Percentiles rank a stretch among this genome's conserved stretches.
phyloP scores from a whole-genome alignment of 495 filamentous ascomycete species.

The Talaromyces stipitatus region DNA sequence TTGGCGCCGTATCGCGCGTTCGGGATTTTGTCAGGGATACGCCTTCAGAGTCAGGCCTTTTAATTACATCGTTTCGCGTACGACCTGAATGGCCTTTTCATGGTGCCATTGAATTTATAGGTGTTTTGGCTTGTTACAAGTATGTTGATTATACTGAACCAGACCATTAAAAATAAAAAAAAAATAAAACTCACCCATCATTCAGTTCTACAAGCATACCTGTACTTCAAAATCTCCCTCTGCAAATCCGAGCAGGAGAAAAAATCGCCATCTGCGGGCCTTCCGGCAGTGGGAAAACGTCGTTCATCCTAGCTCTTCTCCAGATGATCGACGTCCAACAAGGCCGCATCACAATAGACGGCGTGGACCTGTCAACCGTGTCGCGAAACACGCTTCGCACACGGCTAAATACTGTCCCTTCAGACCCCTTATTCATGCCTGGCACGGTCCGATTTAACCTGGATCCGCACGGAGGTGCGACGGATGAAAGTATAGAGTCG shows the following conservation, averaged over 20 bases:
- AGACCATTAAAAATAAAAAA: neutral
- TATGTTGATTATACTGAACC: conserved; percentile 10
- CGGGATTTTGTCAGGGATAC: conserved; percentile 44
- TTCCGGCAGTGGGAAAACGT: conserved; percentile 38
- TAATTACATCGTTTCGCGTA: neutral
- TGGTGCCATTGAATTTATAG: conserved; percentile 44
- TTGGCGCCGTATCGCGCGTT: conserved; percentile 51
- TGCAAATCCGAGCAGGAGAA: conserved; percentile 45
- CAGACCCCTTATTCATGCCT: conserved; percentile 48
- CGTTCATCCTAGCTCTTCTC: conserved; percentile 46
- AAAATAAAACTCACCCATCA: neutral
- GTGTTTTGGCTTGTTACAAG: conserved; percentile 33
- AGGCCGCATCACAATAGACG: conserved; percentile 40
- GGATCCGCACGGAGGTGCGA: conserved; percentile 23
- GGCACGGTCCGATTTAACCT: conserved; percentile 34
- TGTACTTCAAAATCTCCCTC: conserved; percentile 41
- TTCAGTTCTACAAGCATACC: conserved; percentile 20
- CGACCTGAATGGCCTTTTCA: conserved; percentile 36
- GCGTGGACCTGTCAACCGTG: conserved; percentile 36
- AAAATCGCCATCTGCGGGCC: conserved; percentile 47
- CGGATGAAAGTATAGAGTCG: conserved; percentile 25
- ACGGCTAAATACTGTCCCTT: conserved; percentile 45
- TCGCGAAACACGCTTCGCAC: conserved; percentile 38
- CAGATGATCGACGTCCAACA: conserved; percentile 39
- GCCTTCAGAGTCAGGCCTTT: conserved; percentile 26